phyloP scores from a whole-genome alignment of 306 rosid genomes.

The Dicorynia guianensis region DNA sequence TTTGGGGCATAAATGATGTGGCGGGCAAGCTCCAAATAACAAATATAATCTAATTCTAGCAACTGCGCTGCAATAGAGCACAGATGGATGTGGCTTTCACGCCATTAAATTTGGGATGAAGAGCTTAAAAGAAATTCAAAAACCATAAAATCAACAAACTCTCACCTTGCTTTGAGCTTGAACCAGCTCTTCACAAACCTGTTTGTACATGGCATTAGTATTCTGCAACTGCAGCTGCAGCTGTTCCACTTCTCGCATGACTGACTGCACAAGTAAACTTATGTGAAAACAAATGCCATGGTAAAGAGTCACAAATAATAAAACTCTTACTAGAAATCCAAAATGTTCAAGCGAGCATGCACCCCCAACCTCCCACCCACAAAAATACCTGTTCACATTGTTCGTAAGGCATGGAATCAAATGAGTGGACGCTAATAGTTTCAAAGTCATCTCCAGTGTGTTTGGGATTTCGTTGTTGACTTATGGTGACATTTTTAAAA shows the following conservation, averaged over 20 bases:
- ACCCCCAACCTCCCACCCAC: neutral
- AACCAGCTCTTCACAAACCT: conserved; percentile 78
- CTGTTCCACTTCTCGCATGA: conserved; percentile 61
- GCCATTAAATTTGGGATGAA: conserved; percentile 8
- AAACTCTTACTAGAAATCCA: neutral
- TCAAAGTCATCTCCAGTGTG: conserved; percentile 50
- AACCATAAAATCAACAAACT: conserved; percentile 31
- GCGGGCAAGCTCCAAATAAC: conserved; percentile 36
- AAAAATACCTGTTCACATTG: conserved; percentile 62
- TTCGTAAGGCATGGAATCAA: conserved; percentile 55
- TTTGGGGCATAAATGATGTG: conserved; percentile 22
- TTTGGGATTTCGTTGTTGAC: conserved; percentile 50
- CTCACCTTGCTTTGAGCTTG: conserved; percentile 80
- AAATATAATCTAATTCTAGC: conserved; percentile 25
- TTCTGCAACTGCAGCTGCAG: conserved; percentile 79
- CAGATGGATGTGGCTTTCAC: conserved; percentile 17
- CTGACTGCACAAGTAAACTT: conserved; percentile 52
- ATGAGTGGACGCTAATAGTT: conserved; percentile 41
- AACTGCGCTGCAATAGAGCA: conserved; percentile 23
- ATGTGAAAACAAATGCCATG: conserved; percentile 30
- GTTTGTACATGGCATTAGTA: conserved; percentile 77
- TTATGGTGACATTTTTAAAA: conserved; percentile 34
- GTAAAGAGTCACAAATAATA: conserved; percentile 13
- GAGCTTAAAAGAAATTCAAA: conserved; percentile 16
- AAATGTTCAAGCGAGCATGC: neutral